Base-by-base conservation (phyloP, 306 rosid genomes). In the Vigna nakashimae region DNA sequence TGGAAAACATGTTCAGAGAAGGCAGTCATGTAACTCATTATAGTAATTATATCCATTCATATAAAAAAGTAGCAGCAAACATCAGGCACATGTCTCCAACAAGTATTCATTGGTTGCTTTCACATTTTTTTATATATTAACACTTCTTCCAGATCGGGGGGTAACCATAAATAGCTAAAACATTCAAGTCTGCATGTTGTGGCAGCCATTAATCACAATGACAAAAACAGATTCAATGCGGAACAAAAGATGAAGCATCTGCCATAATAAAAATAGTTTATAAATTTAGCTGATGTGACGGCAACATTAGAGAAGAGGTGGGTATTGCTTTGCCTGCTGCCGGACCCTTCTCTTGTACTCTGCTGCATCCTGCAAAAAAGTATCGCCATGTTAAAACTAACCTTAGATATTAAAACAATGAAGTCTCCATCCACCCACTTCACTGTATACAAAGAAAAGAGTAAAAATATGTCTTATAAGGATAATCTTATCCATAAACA, bases 331-430 rank as follows among this genome's bases (percentile, higher is more conserved):
- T 36, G 98, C 91, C 91, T 95, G 98, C 82, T 69, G 92, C 65
- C 95, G 83, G 62, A 95, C 97, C 82, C 98, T 86, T 88, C 80
- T 95, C 91, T 91, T 95, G 40, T 92, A 95, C 90, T 95, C 98
- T 0, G 75, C 77, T 1, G 88, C 82, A 74, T 95, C 98, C 98
- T 92, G 95, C 84, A 73, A 50, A 57, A 26, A 38, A 40, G 26
- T 70, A 71, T 64, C 16, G 58, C 20, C 24, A 57, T 36, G 51
- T 73, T 13, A 65, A 69, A 86, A 69, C 30, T 62, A 18, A 46
- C 0, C 42, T 22, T 14, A 12, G 13, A 52, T 6, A 17, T 17
- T 64, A 74, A 7, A 45, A 76, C 40, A 59, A 14, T 22, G 22
- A 60, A 62, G 60, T 60, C 43, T 55, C 40, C 42, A 36, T 55